Conservation (phyloP, 2,329 filamentous ascomycete genomes). For the Chaetomiaceae sp. region DNA sequence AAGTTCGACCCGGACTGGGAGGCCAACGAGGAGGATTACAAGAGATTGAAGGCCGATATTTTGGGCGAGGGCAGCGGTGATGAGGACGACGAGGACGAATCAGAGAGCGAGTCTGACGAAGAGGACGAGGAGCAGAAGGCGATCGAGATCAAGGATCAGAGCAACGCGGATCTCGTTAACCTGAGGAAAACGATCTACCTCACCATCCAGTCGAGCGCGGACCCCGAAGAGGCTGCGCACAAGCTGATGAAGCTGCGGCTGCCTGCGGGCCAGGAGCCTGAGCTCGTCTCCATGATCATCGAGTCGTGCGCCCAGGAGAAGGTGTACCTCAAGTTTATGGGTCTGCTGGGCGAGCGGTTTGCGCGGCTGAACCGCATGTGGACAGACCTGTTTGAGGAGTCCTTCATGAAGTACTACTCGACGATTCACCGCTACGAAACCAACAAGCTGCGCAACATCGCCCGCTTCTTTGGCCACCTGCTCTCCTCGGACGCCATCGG, state of each 20-base stretch:
- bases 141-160: conserved; percentile 96
- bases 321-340: conserved; percentile 97
- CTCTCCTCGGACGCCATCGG: conserved; percentile 82
- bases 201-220: conserved; percentile 93
- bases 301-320: conserved; percentile 96
- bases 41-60: conserved; percentile 86
- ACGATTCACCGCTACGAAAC: conserved; percentile 97
- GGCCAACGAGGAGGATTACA: conserved; percentile 84
- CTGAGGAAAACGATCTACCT: conserved; percentile 91
- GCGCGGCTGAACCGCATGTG: conserved; percentile 93
- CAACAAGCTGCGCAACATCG: conserved; percentile 89
- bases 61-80: conserved; percentile 86
- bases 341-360: conserved; percentile 88
- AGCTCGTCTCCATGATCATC: conserved; percentile 93
- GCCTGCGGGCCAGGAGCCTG: conserved; percentile 77
- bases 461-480: conserved; percentile 88
- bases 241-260: conserved; percentile 94
- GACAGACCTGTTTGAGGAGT: conserved; percentile 85
- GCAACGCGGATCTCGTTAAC: conserved; percentile 91
- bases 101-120: conserved; percentile 62
- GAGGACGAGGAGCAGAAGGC: conserved; percentile 73
- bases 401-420: conserved; percentile 90
- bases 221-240: conserved; percentile 94
- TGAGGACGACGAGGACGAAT: conserved; percentile 60
- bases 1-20: conserved; percentile 89